Percentiles rank a stretch among this genome's conserved stretches.
Evolutionary conservation across 192 early-diverging fungal species (phyloP).

Genomic region (Linnemannia schmuckeri): DNA sequence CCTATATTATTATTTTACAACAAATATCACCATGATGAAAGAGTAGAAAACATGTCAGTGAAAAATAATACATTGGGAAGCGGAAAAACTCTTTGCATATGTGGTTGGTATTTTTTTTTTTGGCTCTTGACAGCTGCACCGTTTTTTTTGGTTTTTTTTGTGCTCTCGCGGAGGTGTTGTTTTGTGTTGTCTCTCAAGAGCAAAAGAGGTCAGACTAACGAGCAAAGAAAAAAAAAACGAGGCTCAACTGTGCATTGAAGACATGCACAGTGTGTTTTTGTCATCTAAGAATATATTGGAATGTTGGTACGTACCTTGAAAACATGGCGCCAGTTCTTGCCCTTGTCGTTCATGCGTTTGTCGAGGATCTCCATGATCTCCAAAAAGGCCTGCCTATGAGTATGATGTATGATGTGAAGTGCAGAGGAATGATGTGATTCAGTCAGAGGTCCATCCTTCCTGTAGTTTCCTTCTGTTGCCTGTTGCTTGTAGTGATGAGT

Average conservation of each 20-base stretch:
- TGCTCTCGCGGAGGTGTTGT: slow-evolving; percentile 61
- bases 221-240: neutral
- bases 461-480: neutral
- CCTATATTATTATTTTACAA: slow-evolving; percentile 56
- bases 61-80: neutral
- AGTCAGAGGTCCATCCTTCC: neutral
- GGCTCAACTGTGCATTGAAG: neutral
- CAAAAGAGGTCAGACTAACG: neutral
- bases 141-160: neutral
- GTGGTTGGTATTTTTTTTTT: neutral
- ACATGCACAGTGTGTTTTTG: neutral
- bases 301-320: slow-evolving; percentile 80
- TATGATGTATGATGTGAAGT: neutral
- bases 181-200: neutral
- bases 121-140: neutral
- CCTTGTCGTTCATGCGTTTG: slow-evolving; percentile 96
- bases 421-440: neutral
- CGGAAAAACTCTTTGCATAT: neutral
- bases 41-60: slow-evolving; percentile 76
- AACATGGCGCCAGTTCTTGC: slow-evolving; percentile 97
- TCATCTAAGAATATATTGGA: slow-evolving; percentile 1
- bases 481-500: no score
- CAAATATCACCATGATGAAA: slow-evolving; percentile 62
- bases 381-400: slow-evolving; percentile 80
- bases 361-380: slow-evolving; percentile 98